Conservation (phyloP, 2,329 filamentous ascomycete genomes). For the Graphilbum ipis-grandicollis region DNA sequence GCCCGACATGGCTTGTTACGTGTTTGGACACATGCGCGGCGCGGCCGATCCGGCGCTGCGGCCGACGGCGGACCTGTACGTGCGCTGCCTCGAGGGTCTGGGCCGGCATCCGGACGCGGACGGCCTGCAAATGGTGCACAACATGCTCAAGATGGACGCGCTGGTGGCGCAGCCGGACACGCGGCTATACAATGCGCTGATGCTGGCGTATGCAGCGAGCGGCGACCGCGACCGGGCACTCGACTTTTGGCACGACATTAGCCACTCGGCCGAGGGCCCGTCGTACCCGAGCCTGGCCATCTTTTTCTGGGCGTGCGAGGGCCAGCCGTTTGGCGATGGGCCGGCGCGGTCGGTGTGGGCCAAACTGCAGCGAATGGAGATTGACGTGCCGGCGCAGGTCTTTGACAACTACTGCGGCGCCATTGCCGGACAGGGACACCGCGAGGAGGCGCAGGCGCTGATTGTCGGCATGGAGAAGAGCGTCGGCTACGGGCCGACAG, state of each 20-base stretch:
- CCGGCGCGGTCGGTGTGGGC: slow-evolving; percentile 53
- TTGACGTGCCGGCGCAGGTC: slow-evolving; percentile 57
- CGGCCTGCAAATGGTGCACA: slow-evolving; percentile 61
- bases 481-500: slow-evolving; percentile 49
- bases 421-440: slow-evolving; percentile 52
- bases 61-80: slow-evolving; percentile 60
- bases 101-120: slow-evolving; percentile 26
- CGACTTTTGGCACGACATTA: slow-evolving; percentile 71
- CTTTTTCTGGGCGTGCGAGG: slow-evolving; percentile 64
- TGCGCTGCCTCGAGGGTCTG: slow-evolving; percentile 60
- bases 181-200: slow-evolving; percentile 62
- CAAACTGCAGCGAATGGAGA: slow-evolving; percentile 54
- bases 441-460: slow-evolving; percentile 49
- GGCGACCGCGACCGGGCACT: slow-evolving; percentile 50
- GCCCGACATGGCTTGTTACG: slow-evolving; percentile 67
- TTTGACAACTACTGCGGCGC: slow-evolving; percentile 65
- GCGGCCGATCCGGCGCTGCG: slow-evolving; percentile 44
- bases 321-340: slow-evolving; percentile 35
- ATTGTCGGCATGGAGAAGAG: slow-evolving; percentile 50
- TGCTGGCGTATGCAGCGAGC: slow-evolving; percentile 66
- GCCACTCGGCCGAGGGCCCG: slow-evolving; percentile 70
- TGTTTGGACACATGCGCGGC: slow-evolving; percentile 90
- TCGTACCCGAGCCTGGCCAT: slow-evolving; percentile 66
- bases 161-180: slow-evolving; percentile 63
- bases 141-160: slow-evolving; percentile 89